phyloP scores from a whole-genome alignment of 495 filamentous ascomycete species.

The Poronia punctata region DNA sequence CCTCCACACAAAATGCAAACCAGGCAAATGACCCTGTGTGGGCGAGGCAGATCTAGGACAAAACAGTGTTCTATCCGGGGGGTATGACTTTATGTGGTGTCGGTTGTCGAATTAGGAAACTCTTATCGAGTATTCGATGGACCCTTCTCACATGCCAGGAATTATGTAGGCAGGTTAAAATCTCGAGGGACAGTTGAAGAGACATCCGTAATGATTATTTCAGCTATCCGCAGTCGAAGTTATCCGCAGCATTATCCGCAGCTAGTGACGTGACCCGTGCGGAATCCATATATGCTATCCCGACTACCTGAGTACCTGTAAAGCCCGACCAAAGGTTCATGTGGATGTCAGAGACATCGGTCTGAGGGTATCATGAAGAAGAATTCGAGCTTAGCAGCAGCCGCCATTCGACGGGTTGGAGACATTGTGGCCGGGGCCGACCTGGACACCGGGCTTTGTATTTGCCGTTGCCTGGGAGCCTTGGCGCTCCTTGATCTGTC shows the following conservation, averaged over 20 bases:
- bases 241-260: constrained; percentile 5
- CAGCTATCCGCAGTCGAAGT: constrained; percentile 22
- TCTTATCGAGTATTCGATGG: constrained; percentile 19
- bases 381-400: constrained; percentile 70
- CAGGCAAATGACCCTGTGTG: constrained; percentile 6
- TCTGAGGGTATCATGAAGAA: constrained; percentile 26
- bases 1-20: constrained; percentile 8
- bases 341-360: constrained; percentile 18
- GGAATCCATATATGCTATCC: constrained; percentile 62
- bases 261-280: constrained; percentile 19
- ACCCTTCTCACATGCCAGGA: constrained; percentile 24
- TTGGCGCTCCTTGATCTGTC: constrained; percentile 99
- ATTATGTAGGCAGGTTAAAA: constrained; percentile 6
- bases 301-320: constrained; percentile 84
- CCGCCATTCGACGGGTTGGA: constrained; percentile 82
- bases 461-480: constrained; percentile 89
- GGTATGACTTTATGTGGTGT: constrained; percentile 6
- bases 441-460: constrained; percentile 96
- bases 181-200: constrained; percentile 12
- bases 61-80: constrained; percentile 12
- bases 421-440: constrained; percentile 88
- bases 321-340: constrained; percentile 75
- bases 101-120: constrained; percentile 5
- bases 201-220: constrained; percentile 19
- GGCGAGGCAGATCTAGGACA: constrained; percentile 11